Evolutionary conservation across 257 asterid genomes (phyloP).

Genomic region (Fraxinus americana): DNA sequence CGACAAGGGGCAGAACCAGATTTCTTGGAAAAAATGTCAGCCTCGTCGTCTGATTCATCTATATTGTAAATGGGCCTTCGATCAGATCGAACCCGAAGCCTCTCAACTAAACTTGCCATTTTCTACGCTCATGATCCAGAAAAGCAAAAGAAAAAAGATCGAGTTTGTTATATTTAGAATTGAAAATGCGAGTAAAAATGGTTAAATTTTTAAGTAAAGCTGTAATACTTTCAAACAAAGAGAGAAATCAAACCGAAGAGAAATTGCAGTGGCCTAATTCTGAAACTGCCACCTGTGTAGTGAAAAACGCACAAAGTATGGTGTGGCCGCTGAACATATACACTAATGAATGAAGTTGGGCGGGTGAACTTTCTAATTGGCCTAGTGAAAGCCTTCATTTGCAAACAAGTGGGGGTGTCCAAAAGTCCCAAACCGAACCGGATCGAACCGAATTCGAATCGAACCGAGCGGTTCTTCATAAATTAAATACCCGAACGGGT

Average conservation of each 20-base stretch:
- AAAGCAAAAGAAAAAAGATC: neutral
- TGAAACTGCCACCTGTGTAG: neutral
- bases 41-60: slow-evolving; percentile 93
- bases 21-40: slow-evolving; percentile 33
- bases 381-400: no score
- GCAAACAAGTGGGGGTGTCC: no score
- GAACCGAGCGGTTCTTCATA: no score
- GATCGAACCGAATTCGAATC: no score
- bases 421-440: no score
- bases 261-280: neutral
- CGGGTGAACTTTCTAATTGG: no score
- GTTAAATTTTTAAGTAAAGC: no score
- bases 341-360: no score
- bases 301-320: neutral
- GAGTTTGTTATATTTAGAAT: neutral
- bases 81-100: slow-evolving; percentile 77
- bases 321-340: neutral
- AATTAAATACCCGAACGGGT: no score
- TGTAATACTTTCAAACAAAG: neutral
- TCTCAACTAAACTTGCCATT: slow-evolving; percentile 66
- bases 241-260: neutral
- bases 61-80: slow-evolving; percentile 76
- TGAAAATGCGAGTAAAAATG: neutral
- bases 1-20: slow-evolving; percentile 25
- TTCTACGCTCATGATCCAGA: neutral